Conservation (phyloP, 2,329 filamentous ascomycete genomes). For the Fusarium buxicola region DNA sequence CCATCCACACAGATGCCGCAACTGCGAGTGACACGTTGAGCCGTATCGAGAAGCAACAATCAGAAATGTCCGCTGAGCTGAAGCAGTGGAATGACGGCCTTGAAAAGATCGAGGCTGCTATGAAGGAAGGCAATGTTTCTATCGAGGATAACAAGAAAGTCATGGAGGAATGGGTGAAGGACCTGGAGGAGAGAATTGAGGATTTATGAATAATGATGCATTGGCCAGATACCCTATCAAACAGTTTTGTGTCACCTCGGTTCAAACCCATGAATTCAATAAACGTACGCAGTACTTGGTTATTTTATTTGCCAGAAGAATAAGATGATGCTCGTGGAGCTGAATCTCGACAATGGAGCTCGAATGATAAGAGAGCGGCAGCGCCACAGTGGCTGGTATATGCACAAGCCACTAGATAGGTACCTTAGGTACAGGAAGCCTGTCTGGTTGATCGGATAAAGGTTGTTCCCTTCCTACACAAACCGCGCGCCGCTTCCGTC, state of each 20-base stretch:
- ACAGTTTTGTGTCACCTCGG: conserved; percentile 14
- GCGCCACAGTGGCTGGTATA: no score
- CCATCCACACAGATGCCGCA: conserved; percentile 88
- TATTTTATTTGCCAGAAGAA: no score
- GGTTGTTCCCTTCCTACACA: conserved; percentile 12
- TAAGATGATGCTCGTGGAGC: no score
- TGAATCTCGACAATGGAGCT: no score
- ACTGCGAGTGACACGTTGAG: conserved; percentile 82
- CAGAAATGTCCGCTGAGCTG: conserved; percentile 85
- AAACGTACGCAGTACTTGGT: no score
- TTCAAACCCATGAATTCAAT: neutral
- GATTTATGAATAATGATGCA: conserved; percentile 58
- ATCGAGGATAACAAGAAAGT: conserved; percentile 84
- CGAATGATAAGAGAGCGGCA: no score
- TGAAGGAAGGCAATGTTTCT: conserved; percentile 75
- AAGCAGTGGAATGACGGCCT: conserved; percentile 87
- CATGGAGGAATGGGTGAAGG: conserved; percentile 91
- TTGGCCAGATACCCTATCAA: conserved; percentile 50
- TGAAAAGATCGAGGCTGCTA: conserved; percentile 79
- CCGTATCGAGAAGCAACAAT: conserved; percentile 81
- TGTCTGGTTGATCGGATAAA: neutral
- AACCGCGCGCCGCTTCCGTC: conserved; percentile 20
- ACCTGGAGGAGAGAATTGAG: conserved; percentile 81
- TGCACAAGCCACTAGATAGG: no score
- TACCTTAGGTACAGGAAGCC: no score